A percentile compares a stretch with the other conserved stretches of the same genome.
phyloP scores from a whole-genome alignment of 1,284 basidiomycete genomes.

The Meripilus lineatus region DNA sequence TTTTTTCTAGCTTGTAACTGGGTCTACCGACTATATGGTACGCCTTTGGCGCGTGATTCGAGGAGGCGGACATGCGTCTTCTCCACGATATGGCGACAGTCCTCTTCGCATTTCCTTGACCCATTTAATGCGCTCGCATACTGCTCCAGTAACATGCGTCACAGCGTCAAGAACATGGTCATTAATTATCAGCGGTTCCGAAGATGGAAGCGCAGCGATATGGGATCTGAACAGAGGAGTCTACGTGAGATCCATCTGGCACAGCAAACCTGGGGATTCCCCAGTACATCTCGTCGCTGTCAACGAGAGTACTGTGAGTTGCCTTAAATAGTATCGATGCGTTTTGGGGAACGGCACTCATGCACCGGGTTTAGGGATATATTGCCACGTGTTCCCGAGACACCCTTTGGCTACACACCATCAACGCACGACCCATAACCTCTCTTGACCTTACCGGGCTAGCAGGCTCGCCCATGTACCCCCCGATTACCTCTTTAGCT shows the following conservation, averaged over 20 bases:
- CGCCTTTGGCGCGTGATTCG: slow-evolving; percentile 70
- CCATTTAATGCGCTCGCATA: slow-evolving; percentile 78
- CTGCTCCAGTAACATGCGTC: slow-evolving; percentile 62
- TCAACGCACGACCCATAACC: slow-evolving; percentile 75
- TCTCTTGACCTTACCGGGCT: slow-evolving; percentile 53
- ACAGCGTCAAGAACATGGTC: slow-evolving; percentile 82
- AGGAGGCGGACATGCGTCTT: slow-evolving; percentile 17
- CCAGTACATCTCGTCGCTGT: slow-evolving; percentile 71
- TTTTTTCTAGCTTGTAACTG: slow-evolving; percentile 53
- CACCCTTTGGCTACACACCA: slow-evolving; percentile 71
- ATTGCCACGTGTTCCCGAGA: slow-evolving; percentile 75
- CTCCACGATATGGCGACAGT: slow-evolving; percentile 20
- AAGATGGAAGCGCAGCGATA: slow-evolving; percentile 79
- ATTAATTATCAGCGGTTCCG: slow-evolving; percentile 78
- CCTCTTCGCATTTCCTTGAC: slow-evolving; percentile 41
- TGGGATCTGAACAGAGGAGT: slow-evolving; percentile 89
- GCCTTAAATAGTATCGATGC: slow-evolving; percentile 5
- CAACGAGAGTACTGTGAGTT: slow-evolving; percentile 78
- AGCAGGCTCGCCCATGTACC: slow-evolving; percentile 31
- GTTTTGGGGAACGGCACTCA: slow-evolving; percentile 1
- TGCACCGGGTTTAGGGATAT: slow-evolving; percentile 51
- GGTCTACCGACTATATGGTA: slow-evolving; percentile 71
- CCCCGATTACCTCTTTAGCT: slow-evolving; percentile 52
- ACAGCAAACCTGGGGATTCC: slow-evolving; percentile 40
- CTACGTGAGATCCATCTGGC: slow-evolving; percentile 75